Evolutionary conservation across 2,329 filamentous ascomycete species (phyloP), one percentile per base, ranked within the genome.

Genomic region (Colletotrichum sp.): DNA sequence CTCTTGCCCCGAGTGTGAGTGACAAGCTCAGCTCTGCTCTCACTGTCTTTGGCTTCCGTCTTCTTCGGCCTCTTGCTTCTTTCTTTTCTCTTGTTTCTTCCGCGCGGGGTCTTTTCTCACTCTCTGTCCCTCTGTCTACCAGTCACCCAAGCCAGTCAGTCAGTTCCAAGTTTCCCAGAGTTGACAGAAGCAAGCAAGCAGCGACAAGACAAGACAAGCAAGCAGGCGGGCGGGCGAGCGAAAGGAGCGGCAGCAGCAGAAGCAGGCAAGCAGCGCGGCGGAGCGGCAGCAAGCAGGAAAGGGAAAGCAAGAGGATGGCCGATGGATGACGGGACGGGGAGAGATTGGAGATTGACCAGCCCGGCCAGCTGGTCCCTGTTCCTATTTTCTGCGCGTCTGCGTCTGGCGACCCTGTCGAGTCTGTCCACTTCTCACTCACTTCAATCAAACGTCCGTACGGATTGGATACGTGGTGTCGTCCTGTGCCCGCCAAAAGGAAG

Each of bases 351-450:
- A 24, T 48, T 71, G 69, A 60, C 63, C 71, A 65, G 71, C 73
- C 71, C 60, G 59, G 55, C 64, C 71, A 74, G 65, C 55, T 71
- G 71, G 66, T 60, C 73, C 60, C 60, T 70, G 73, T 72, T 73
- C 73, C 69, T 76, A 64, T 76, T 77, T 76, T 72, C 67, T 67
- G 67, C 72, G 57, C 75, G 48, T 55, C 71, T 63, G 64, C 64
- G 55, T 36, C 39, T 61, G 39, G 57, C 71, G 67, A 60, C 66
- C 59, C 72, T 73, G 71, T 59, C 39, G 32, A 65, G 60, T 69
- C 73, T 68, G 69, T 75, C 72, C 72, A 75, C 72, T 75, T 72
- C 72, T 67, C 72, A 64, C 55, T 64, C 72, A 43, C 16, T 61
- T 67, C 72, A 75, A 72, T 63, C 69, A 67, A 72, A 72, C 63